A percentile compares a stretch with the other conserved stretches of the same genome.
Evolutionary conservation across 176 grass and related monocot genomes (phyloP).

Genomic region (Oryza glumipatula): DNA sequence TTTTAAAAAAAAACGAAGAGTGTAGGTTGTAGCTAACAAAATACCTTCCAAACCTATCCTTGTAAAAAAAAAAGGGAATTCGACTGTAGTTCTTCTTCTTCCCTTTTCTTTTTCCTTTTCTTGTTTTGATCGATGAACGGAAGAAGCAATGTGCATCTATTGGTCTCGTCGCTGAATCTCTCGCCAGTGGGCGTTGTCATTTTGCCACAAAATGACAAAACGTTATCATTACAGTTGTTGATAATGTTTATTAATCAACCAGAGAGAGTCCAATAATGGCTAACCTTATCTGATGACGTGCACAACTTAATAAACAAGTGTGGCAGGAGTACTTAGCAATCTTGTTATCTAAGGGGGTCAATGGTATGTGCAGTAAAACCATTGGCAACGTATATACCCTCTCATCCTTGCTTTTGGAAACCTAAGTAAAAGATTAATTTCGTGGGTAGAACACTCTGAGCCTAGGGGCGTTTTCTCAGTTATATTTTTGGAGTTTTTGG

Average conservation of each 20-base stretch:
- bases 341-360: background rate
- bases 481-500: too few relatives aligned
- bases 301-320: background rate
- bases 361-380: background rate
- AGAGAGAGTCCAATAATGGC: background rate
- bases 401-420: too few relatives aligned
- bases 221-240: slow-evolving; percentile 40
- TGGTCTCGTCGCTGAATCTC: background rate
- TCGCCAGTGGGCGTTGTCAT: too few relatives aligned
- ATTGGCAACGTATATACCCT: too few relatives aligned
- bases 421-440: too few relatives aligned
- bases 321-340: too few relatives aligned
- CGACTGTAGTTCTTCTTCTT: too few relatives aligned
- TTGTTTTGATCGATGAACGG: background rate
- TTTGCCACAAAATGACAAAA: background rate
- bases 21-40: too few relatives aligned
- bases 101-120: background rate
- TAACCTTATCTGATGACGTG: slow-evolving; percentile 30
- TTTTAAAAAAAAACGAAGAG: too few relatives aligned
- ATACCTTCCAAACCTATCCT: too few relatives aligned
- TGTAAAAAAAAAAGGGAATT: background rate
- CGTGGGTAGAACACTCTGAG: too few relatives aligned
- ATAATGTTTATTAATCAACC: slow-evolving; percentile 15
- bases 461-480: too few relatives aligned
- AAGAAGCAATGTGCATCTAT: background rate